Evolutionary conservation across 129 eudicot genomes (phyloP).

Genomic region (Flaveria brownii): DNA sequence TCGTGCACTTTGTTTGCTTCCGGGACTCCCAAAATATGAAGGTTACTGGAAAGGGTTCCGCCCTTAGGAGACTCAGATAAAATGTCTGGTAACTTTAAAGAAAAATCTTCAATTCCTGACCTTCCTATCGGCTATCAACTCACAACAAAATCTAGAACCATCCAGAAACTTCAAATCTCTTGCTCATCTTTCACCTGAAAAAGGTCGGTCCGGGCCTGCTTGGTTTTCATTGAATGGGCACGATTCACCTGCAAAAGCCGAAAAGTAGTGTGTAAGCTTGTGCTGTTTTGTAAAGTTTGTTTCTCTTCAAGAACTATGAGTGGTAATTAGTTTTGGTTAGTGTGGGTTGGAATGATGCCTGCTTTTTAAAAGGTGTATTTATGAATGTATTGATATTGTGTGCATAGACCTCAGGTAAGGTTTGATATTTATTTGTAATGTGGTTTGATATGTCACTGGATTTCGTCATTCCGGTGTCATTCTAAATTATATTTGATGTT

Average conservation of each 20-base stretch:
- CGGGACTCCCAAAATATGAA: constrained; percentile 92
- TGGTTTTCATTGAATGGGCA: not conserved
- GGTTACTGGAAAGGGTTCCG: constrained; percentile 64
- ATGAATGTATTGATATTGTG: constrained; percentile 15
- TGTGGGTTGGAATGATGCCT: not conserved
- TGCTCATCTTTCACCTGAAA: not conserved
- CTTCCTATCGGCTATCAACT: not conserved
- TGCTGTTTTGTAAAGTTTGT: constrained; percentile 17
- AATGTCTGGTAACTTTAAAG: not conserved
- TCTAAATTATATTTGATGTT: not conserved
- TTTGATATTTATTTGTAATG: constrained; percentile 9
- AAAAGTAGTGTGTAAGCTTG: constrained; percentile 4
- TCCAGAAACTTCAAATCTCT: not conserved
- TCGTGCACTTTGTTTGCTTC: constrained; percentile 91
- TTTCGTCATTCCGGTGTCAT: not conserved
- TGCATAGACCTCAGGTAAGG: constrained; percentile 2
- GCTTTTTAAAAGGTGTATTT: constrained; percentile 17
- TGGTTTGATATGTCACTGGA: not conserved
- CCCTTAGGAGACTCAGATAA: constrained; percentile 32
- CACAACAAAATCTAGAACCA: not conserved
- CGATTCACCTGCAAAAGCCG: constrained; percentile 1
- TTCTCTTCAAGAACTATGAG: not conserved
- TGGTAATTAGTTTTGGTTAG: not conserved
- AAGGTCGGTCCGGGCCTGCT: not conserved
- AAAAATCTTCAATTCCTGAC: not conserved